phyloP scores from a whole-genome alignment of 2,329 filamentous ascomycete genomes.

The Penicillium glabrum region DNA sequence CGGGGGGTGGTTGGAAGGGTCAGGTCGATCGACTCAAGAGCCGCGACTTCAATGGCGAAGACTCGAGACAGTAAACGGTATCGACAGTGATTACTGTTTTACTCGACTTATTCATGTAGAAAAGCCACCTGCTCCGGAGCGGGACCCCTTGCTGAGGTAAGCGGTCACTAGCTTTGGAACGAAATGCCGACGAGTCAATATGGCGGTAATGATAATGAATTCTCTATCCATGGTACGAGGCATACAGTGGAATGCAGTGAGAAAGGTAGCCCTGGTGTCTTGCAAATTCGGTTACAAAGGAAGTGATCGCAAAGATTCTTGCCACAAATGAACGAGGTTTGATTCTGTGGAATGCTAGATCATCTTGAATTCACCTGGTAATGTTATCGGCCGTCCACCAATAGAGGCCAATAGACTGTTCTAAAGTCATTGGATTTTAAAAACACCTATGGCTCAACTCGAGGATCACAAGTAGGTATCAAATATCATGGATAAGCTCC shows the following conservation, averaged over 20 bases:
- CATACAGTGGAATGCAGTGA: not conserved
- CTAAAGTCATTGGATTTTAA: no score
- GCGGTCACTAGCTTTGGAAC: constrained; percentile 1
- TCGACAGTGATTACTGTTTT: constrained; percentile 10
- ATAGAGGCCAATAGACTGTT: no score
- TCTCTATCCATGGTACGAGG: not conserved
- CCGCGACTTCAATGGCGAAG: not conserved
- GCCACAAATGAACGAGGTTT: no score
- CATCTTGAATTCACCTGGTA: no score
- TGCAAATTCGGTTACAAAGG: no score
- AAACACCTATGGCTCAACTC: no score
- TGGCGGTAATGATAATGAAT: not conserved
- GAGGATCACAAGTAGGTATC: no score
- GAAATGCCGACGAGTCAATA: not conserved
- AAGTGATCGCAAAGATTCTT: no score
- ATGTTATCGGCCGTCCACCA: no score
- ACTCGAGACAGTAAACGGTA: not conserved
- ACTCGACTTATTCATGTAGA: constrained; percentile 24
- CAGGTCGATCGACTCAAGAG: not conserved
- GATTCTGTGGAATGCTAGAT: no score
- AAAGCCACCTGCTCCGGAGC: constrained; percentile 32
- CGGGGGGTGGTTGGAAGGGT: not conserved
- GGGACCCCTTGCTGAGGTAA: constrained; percentile 32
- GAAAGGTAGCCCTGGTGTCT: no score
- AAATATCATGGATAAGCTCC: no score